phyloP scores from a whole-genome alignment of 805 yeast species.

The Saccharomyces eubayanus region DNA sequence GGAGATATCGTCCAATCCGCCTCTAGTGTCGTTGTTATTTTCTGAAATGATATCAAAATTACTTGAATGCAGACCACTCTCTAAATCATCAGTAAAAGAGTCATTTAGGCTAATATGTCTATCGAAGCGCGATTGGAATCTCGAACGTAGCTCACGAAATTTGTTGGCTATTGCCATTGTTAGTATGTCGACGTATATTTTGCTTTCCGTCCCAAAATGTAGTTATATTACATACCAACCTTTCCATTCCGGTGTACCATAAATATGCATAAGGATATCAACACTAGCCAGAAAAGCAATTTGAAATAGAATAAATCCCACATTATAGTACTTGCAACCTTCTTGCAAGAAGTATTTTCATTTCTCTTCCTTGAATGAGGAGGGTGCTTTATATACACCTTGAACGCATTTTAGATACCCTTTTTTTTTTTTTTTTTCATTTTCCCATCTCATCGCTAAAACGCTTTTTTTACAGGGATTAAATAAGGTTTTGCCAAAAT shows the following conservation, averaged over 20 bases:
- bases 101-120: conserved; percentile 21
- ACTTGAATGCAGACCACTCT: conserved; percentile 50
- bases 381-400: background rate
- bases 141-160: conserved; percentile 10
- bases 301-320: background rate
- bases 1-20: conserved; percentile 52
- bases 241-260: background rate
- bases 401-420: background rate
- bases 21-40: conserved; percentile 45
- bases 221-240: background rate
- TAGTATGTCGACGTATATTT: background rate
- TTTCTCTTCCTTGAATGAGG: background rate
- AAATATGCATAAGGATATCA: background rate
- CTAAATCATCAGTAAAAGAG: conserved; percentile 41
- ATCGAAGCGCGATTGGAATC: conserved; percentile 20
- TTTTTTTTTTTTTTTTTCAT: background rate
- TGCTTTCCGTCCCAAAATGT: background rate
- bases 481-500: background rate
- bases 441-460: background rate
- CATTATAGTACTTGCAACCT: background rate
- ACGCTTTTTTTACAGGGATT: background rate
- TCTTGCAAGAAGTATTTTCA: background rate
- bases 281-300: background rate
- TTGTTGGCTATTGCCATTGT: conserved; percentile 6
- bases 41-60: conserved; percentile 45